Conservation (phyloP, 1,284 basidiomycete species). For the Ceratobasidium sp. region DNA sequence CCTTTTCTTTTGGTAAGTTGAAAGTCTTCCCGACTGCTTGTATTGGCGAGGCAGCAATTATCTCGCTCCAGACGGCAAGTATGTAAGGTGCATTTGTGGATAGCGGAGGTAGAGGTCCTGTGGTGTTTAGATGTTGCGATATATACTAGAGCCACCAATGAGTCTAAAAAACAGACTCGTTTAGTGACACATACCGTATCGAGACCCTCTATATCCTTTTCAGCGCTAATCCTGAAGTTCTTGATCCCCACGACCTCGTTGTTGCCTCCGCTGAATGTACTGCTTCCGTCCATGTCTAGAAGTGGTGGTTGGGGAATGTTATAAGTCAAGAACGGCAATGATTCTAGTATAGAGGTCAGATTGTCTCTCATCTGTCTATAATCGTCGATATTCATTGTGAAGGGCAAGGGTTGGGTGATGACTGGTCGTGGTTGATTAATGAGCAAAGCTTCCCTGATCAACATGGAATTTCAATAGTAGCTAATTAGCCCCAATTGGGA, state of each 20-base stretch:
- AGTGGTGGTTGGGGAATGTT: constrained; percentile 18
- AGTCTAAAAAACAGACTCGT: background rate
- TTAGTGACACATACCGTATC: constrained; percentile 35
- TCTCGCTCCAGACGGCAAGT: constrained; percentile 81
- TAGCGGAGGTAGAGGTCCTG: constrained; percentile 60
- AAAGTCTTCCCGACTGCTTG: constrained; percentile 72
- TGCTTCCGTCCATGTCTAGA: constrained; percentile 31
- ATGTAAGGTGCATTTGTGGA: constrained; percentile 83
- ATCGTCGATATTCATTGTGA: constrained; percentile 35
- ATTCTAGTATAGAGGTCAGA: constrained; percentile 30
- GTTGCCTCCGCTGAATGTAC: constrained; percentile 8
- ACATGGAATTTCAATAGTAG: background rate
- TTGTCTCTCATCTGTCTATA: constrained; percentile 44
- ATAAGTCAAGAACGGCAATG: constrained; percentile 27
- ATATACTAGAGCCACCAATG: constrained; percentile 19
- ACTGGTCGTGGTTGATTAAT: constrained; percentile 17
- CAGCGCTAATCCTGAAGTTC: constrained; percentile 43
- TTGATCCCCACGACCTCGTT: constrained; percentile 45
- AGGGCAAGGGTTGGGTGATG: constrained; percentile 1
- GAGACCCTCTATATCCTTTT: constrained; percentile 47
- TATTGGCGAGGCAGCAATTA: constrained; percentile 72
- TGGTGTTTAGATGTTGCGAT: constrained; percentile 29
- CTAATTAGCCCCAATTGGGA: constrained; percentile 37
- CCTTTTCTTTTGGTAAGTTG: constrained; percentile 46
- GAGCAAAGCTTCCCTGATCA: constrained; percentile 15